Evolutionary conservation across 208 protist species (phyloP).

Genomic region (Eutreptiella sp.): DNA sequence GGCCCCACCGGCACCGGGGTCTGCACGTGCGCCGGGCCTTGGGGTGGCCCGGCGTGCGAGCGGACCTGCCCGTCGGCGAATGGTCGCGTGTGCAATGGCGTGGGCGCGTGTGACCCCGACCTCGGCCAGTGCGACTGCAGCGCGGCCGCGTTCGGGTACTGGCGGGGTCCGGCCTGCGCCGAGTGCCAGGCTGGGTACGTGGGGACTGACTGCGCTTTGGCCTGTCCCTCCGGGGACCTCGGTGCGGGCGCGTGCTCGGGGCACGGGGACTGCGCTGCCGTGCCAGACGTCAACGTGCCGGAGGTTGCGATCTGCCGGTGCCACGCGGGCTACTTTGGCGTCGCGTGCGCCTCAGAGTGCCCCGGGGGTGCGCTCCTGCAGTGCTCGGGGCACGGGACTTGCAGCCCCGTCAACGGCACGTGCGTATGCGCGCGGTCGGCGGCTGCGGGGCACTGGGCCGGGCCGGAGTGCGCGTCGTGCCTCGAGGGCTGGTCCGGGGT

Average conservation of each 20-base stretch:
- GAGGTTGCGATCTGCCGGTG: slow-evolving; percentile 8
- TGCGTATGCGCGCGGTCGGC: slow-evolving; percentile 17
- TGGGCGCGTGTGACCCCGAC: slow-evolving; percentile 17
- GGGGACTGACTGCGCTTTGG: background rate
- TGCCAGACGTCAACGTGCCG: background rate
- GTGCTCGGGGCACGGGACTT: too few species aligned
- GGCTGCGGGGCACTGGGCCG: slow-evolving; percentile 15
- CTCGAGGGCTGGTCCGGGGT: slow-evolving; percentile 3
- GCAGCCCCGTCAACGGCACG: slow-evolving; percentile 14
- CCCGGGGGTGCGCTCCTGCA: background rate
- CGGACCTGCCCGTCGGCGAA: slow-evolving; percentile 3
- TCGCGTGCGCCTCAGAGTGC: slow-evolving; percentile 6
- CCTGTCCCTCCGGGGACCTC: slow-evolving; percentile 13
- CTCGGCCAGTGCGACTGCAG: background rate
- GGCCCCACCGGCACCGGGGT: slow-evolving; percentile 10
- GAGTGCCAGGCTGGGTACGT: slow-evolving; percentile 9
- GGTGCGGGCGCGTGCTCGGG: slow-evolving; percentile 18
- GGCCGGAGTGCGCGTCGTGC: slow-evolving; percentile 15
- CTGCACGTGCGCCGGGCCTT: slow-evolving; percentile 17
- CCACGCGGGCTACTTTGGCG: slow-evolving; percentile 13
- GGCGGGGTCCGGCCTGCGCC: background rate
- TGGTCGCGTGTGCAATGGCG: background rate
- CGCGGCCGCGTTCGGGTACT: slow-evolving; percentile 3
- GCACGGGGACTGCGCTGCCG: slow-evolving; percentile 22
- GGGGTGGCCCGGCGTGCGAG: slow-evolving; percentile 7